Conservation (phyloP, 2,329 filamentous ascomycete genomes). For the Capronia americana region DNA sequence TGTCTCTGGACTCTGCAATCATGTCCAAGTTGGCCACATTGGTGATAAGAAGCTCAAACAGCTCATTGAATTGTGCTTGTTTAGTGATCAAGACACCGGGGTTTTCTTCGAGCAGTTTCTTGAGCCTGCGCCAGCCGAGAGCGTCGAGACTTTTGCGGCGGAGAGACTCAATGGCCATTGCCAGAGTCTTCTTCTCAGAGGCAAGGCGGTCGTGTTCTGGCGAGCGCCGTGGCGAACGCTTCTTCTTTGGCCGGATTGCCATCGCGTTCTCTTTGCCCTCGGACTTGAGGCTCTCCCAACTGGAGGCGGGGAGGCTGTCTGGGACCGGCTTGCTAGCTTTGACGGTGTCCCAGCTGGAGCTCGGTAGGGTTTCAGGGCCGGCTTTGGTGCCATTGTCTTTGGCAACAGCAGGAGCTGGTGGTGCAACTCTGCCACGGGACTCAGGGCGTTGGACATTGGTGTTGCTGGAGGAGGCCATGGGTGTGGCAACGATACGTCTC, state of each 20-base stretch:
- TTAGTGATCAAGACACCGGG: constrained; percentile 35
- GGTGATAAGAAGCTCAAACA: constrained; percentile 33
- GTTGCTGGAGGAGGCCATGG: constrained; percentile 25
- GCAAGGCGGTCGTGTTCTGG: constrained; percentile 28
- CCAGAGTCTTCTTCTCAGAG: constrained; percentile 31
- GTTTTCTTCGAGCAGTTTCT: constrained; percentile 33
- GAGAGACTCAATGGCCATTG: constrained; percentile 31
- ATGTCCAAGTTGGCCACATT: constrained; percentile 32
- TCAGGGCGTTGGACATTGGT: constrained; percentile 26
- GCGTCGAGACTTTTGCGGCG: constrained; percentile 34
- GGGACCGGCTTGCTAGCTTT: not conserved
- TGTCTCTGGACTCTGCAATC: constrained; percentile 28
- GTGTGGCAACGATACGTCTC: constrained; percentile 39
- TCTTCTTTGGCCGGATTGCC: constrained; percentile 24
- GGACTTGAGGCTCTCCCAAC: constrained; percentile 25
- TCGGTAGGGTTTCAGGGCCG: not conserved
- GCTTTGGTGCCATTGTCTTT: constrained; percentile 24
- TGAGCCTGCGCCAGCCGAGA: constrained; percentile 36
- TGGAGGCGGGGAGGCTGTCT: constrained; percentile 2
- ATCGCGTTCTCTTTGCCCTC: constrained; percentile 38
- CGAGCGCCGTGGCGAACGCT: constrained; percentile 27
- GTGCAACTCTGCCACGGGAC: constrained; percentile 24
- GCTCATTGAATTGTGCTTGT: constrained; percentile 33
- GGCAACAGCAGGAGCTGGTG: constrained; percentile 17
- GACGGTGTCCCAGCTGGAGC: constrained; percentile 6